Evolutionary conservation across 345 rosid genomes (phyloP), one percentile per base, ranked within the genome.

Genomic region (Adansonia digitata): DNA sequence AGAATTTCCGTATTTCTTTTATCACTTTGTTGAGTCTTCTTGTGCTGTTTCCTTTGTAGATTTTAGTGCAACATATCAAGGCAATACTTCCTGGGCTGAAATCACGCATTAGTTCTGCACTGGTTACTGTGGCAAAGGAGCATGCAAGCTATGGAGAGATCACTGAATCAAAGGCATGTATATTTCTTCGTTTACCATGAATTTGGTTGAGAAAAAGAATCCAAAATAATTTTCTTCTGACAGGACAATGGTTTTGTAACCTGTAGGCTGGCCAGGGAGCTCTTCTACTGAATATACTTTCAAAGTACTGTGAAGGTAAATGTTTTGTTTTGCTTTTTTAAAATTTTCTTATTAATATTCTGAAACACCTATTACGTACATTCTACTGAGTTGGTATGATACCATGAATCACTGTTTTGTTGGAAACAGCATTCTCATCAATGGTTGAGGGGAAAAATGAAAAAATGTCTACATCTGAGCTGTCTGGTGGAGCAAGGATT

Each of bases 251-350:
- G 40, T 69, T 69, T 71, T 84, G 63, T 71, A 76, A 78, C 64
- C 15, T 26, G 40, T 73, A 96, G 99, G 96, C 97, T 82, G 98
- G 97, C 52, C 97, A 93, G 81, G 98, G 99, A 61, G 94, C 99
- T 77, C 89, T 96, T 78, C 86, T 96, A 22, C 85, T 96, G 78
- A 93, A 92, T 78, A 90, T 96, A 79, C 91, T 93, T 72, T 93
- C 99, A 11, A 93, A 90, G 81, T 96, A 93, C 80, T 87, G 88
- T 65, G 98, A 92, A 78, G 99, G 99, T 93, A 85, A 74, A 56
- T 65, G 43, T 31, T 17, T 12, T 70, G 20, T 48, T 69, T 46
- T 14, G 42, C 17, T 18, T 35, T 46, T 18, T 48, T 17, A 24
- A 48, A 48, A 48, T 46, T 49, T 37, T 59, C 46, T 67, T 55